Percentiles rank a stretch among this genome's conserved stretches.
phyloP scores from a whole-genome alignment of 176 grass and related monocot genomes.

The Triticum aestivum region IWGSC_CS_RefSeq_v2.1 NC_057796.1:252739501-252740000 shows the following conservation, averaged over 20 bases:
- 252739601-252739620: background rate
- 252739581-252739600: background rate
- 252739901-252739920: no score
- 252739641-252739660: background rate
- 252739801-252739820: no score
- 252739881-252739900: no score
- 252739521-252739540: background rate
- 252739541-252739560: background rate
- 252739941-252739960: no score
- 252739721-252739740: background rate
- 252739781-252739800: no score
- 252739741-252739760: background rate
- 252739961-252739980: no score
- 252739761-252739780: background rate
- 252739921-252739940: no score
- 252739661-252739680: conserved; percentile 14
- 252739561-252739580: conserved; percentile 6
- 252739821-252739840: no score
- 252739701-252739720: background rate
- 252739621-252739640: background rate
- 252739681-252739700: conserved; percentile 26
- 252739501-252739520: conserved; percentile 29
- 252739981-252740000: no score
- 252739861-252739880: no score
- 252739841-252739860: no score